Conservation (phyloP, 129 eudicot genomes). For the Smallanthus sonchifolius region DNA sequence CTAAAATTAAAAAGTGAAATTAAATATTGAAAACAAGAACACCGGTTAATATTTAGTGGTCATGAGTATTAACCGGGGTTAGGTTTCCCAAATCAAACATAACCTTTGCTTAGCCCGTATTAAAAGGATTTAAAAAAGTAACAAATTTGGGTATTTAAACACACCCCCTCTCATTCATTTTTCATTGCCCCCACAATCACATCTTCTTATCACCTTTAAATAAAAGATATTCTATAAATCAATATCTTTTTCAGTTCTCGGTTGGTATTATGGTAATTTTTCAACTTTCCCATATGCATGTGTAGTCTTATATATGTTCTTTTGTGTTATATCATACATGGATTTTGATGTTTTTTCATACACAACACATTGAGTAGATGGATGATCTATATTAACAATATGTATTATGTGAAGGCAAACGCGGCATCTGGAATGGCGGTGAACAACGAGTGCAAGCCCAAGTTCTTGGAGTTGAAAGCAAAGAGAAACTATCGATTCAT, state of each 20-base stretch:
- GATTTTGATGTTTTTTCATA: not conserved
- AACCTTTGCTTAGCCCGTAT: not conserved
- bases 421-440: slow-evolving; percentile 42
- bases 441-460: slow-evolving; percentile 38
- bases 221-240: slow-evolving; percentile 4
- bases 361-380: not conserved
- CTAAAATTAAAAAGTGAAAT: not conserved
- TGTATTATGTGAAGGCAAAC: slow-evolving; percentile 32
- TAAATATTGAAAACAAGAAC: not conserved
- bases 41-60: not conserved
- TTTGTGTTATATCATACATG: not conserved
- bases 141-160: slow-evolving; percentile 3
- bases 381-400: not conserved
- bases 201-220: slow-evolving; percentile 17
- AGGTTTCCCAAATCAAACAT: not conserved
- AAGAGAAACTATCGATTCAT: slow-evolving; percentile 47
- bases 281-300: not conserved
- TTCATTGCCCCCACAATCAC: slow-evolving; percentile 20
- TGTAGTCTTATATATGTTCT: not conserved
- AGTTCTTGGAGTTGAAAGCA: slow-evolving; percentile 36
- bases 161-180: not conserved
- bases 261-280: slow-evolving; percentile 7
- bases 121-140: not conserved
- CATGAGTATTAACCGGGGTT: slow-evolving; percentile 11
- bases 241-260: slow-evolving; percentile 8